Conservation (phyloP, 768 basidiomycete genomes). For the Collybiopsis confluens region DNA sequence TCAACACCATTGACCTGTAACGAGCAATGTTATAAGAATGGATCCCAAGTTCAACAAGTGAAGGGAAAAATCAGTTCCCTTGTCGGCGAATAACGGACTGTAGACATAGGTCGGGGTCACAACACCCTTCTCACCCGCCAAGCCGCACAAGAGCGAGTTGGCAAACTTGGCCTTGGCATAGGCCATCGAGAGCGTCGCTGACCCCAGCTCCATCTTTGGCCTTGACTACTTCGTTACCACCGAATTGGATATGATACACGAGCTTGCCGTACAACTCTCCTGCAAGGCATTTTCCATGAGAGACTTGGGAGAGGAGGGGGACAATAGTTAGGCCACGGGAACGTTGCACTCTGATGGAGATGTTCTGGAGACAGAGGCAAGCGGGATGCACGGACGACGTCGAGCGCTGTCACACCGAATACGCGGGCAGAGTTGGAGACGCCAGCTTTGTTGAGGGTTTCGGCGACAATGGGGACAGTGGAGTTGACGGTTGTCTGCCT, state of each 20-base stretch:
- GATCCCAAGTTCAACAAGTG: constrained; percentile 82
- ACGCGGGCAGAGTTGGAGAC: constrained; percentile 85
- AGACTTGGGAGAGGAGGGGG: constrained; percentile 84
- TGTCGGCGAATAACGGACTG: constrained; percentile 76
- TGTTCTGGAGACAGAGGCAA: constrained; percentile 73
- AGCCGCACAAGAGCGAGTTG: constrained; percentile 72
- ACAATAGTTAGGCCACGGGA: constrained; percentile 97
- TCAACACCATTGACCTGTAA: constrained; percentile 77
- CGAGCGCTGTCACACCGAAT: constrained; percentile 97
- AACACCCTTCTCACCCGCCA: constrained; percentile 87
- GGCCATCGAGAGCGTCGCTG: constrained; percentile 94
- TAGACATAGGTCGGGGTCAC: constrained; percentile 84
- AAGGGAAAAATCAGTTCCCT: constrained; percentile 95
- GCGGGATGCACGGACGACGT: constrained; percentile 92
- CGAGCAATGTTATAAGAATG: constrained; percentile 8
- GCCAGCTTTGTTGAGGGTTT: constrained; percentile 86
- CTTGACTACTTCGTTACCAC: constrained; percentile 98
- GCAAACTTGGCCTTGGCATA: constrained; percentile 93
- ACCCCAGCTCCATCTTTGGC: constrained; percentile 96
- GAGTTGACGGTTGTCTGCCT: constrained; percentile 98
- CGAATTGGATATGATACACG: constrained; percentile 93
- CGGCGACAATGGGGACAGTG: constrained; percentile 95
- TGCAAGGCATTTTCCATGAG: constrained; percentile 62
- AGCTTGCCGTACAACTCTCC: constrained; percentile 75
- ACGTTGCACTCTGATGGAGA: constrained; percentile 65